Evolutionary conservation across 768 basidiomycete genomes (phyloP).

Genomic region (Tricholoma sp.): DNA sequence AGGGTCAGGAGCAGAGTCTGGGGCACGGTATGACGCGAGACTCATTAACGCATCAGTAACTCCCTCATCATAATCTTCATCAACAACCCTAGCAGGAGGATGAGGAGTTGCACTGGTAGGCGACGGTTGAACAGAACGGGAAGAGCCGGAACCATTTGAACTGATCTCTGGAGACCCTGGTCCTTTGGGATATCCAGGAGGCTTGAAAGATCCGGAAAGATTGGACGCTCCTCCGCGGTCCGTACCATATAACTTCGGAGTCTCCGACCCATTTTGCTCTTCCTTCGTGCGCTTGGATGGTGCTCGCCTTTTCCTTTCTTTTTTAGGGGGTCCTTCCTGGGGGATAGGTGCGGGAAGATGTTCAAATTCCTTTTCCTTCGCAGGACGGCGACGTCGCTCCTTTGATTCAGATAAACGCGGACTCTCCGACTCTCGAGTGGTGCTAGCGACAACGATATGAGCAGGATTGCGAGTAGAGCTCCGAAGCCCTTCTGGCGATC

Average conservation of each 20-base stretch:
- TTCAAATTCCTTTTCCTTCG: conserved; percentile 46
- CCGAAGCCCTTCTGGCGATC: conserved; percentile 43
- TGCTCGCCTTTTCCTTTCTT: conserved; percentile 49
- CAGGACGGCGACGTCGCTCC: conserved; percentile 38
- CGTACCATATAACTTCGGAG: conserved; percentile 34
- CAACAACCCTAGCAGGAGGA: conserved; percentile 63
- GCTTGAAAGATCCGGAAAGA: conserved; percentile 22
- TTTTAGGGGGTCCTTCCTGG: conserved; percentile 45
- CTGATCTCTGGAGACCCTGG: conserved; percentile 57
- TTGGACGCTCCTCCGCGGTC: conserved; percentile 27
- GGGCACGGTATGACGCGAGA: conserved; percentile 43
- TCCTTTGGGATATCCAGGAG: conserved; percentile 32
- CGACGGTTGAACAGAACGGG: conserved; percentile 66
- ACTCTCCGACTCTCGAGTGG: conserved; percentile 53
- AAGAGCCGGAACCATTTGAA: conserved; percentile 60
- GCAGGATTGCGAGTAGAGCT: conserved; percentile 26
- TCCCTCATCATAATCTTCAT: conserved; percentile 91
- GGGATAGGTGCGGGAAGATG: conserved; percentile 24
- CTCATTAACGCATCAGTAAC: conserved; percentile 82
- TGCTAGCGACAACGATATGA: conserved; percentile 25
- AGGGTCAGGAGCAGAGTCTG: conserved; percentile 28
- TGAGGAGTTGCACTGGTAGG: conserved; percentile 58
- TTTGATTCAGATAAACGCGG: conserved; percentile 48
- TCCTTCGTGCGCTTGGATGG: conserved; percentile 38
- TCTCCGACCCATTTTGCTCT: conserved; percentile 38